A percentile compares a stretch with the other conserved stretches of the same genome.
Conservation (phyloP, 2,329 filamentous ascomycete species). For the Plectosphaerella sp. region DNA sequence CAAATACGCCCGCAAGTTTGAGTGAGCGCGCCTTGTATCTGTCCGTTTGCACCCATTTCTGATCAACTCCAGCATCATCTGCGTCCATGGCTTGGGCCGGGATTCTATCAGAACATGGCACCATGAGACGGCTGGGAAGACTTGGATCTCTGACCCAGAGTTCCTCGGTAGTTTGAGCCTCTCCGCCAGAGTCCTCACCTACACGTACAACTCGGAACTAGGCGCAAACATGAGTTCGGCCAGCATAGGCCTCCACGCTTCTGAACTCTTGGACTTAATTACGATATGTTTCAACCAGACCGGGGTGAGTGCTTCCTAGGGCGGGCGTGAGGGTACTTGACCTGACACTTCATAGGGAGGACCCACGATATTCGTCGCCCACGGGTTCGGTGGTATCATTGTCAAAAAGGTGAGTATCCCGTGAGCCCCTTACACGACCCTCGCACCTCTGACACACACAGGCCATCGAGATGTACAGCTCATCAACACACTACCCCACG, state of each 20-base stretch:
- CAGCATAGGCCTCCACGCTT: constrained; percentile 16
- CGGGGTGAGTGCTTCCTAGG: constrained; percentile 2
- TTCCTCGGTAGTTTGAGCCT: constrained; percentile 13
- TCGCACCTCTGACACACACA: not conserved
- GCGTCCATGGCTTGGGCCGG: constrained; percentile 16
- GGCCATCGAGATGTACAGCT: not conserved
- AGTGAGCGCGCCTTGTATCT: not conserved
- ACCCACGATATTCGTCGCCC: constrained; percentile 16
- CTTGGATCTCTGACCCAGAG: constrained; percentile 17
- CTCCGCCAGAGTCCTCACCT: constrained; percentile 15
- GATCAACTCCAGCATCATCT: constrained; percentile 19
- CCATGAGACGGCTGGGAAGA: constrained; percentile 16
- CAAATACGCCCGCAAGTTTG: constrained; percentile 3
- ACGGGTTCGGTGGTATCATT: constrained; percentile 17
- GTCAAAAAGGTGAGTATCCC: constrained; percentile 16
- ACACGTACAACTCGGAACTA: constrained; percentile 16
- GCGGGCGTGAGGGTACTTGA: not conserved
- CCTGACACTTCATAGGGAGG: constrained; percentile 8
- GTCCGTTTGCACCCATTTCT: not conserved
- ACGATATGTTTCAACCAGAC: not conserved
- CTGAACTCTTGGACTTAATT: constrained; percentile 13
- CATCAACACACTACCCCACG: not conserved
- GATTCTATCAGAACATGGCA: constrained; percentile 15
- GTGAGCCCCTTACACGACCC: not conserved
- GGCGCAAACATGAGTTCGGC: constrained; percentile 16